phyloP scores from a whole-genome alignment of 164 flowering plant species.

The Stephania cephalantha region DNA sequence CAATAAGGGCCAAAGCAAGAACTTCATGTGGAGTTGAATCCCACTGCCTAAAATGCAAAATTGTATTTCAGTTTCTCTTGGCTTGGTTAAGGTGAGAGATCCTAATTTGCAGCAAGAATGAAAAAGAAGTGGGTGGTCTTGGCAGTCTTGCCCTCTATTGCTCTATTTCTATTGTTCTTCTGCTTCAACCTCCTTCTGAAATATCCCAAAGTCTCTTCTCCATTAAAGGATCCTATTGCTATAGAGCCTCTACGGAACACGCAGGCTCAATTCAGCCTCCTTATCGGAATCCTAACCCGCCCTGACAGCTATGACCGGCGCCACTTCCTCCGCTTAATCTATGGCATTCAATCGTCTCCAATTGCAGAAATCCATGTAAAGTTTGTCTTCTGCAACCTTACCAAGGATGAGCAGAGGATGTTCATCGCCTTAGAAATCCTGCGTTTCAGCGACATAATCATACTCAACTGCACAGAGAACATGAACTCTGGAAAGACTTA shows the following conservation, averaged over 20 bases:
- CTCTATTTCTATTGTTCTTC: constrained; percentile 22
- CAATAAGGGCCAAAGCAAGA: not conserved
- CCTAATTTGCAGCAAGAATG: constrained; percentile 10
- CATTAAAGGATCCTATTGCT: constrained; percentile 4
- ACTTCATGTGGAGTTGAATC: not conserved
- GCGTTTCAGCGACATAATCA: constrained; percentile 51
- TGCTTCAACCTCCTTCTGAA: constrained; percentile 19
- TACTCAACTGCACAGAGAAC: constrained; percentile 58
- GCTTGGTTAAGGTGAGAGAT: not conserved
- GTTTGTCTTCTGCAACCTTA: constrained; percentile 57
- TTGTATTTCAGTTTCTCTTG: not conserved
- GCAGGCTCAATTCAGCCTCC: constrained; percentile 29
- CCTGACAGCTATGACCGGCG: constrained; percentile 47
- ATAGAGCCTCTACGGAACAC: not conserved
- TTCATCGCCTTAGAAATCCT: constrained; percentile 47
- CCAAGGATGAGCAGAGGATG: constrained; percentile 44
- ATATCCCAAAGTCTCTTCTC: not conserved
- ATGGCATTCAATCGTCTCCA: constrained; percentile 44
- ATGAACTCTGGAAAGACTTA: constrained; percentile 66
- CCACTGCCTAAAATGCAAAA: not conserved
- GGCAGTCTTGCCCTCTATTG: constrained; percentile 20
- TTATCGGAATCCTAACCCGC: constrained; percentile 53
- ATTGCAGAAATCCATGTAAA: constrained; percentile 42
- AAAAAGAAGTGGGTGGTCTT: constrained; percentile 15
- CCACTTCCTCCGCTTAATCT: constrained; percentile 55